These are phyloP conservation scores for Globisporangium takayamanum DNA, from an alignment of 352 stramenopile genomes.

Conservation along the genomic window DNA sequence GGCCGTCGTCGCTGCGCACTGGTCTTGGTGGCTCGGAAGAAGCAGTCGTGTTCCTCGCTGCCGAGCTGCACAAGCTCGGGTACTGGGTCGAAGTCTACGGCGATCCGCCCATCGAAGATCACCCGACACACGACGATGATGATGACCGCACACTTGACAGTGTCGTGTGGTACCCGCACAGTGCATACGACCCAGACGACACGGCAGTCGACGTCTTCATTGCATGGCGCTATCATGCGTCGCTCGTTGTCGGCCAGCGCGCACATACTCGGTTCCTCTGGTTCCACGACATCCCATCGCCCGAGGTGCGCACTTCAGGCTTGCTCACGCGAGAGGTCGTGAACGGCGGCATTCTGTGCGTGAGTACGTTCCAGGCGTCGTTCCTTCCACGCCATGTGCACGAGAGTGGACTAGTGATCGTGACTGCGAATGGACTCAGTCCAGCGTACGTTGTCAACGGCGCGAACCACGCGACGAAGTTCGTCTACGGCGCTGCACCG, in stretches of 20 bases:
- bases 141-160: slow-evolving; percentile 15
- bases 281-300: slow-evolving; percentile 71
- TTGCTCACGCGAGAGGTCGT: slow-evolving; percentile 32
- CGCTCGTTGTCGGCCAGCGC: slow-evolving; percentile 38
- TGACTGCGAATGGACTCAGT: slow-evolving; percentile 77
- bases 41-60: slow-evolving; percentile 84
- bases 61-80: slow-evolving; percentile 67
- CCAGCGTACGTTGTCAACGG: slow-evolving; percentile 51
- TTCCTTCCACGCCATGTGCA: slow-evolving; percentile 35
- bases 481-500: slow-evolving; percentile 86
- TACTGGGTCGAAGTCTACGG: slow-evolving; percentile 88
- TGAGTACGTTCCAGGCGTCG: slow-evolving; percentile 74
- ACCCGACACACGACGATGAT: slow-evolving; percentile 14
- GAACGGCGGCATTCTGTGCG: slow-evolving; percentile 62
- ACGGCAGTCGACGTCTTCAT: slow-evolving; percentile 80
- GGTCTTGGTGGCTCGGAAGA: slow-evolving; percentile 90
- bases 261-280: slow-evolving; percentile 56
- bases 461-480: slow-evolving; percentile 43
- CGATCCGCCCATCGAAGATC: slow-evolving; percentile 46
- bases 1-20: slow-evolving; percentile 53
- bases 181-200: slow-evolving; percentile 59
- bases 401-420: slow-evolving; percentile 29
- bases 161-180: slow-evolving; percentile 72
- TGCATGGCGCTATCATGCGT: slow-evolving; percentile 88
- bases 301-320: slow-evolving; percentile 27